A percentile compares a stretch with the other conserved stretches of the same genome.
Evolutionary conservation across 768 basidiomycete species (phyloP).

Genomic region (Russula emetica): DNA sequence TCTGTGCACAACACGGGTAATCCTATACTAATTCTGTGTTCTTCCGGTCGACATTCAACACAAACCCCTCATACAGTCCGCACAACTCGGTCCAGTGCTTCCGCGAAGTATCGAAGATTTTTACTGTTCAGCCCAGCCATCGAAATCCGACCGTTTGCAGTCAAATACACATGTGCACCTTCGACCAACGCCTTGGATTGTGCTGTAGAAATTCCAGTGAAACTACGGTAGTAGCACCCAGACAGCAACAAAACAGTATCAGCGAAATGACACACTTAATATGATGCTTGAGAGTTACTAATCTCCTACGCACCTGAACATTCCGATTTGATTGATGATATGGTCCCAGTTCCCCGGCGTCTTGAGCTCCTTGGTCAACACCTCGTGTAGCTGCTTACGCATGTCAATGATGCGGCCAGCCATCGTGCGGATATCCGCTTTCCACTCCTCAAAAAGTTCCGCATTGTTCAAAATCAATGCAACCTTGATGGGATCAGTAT

Average conservation of each 20-base stretch:
- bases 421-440: constrained; percentile 87
- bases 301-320: constrained; percentile 73
- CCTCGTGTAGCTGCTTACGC: constrained; percentile 71
- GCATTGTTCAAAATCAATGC: constrained; percentile 74
- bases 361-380: constrained; percentile 71
- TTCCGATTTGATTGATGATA: constrained; percentile 92
- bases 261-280: constrained; percentile 13
- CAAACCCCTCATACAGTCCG: constrained; percentile 36
- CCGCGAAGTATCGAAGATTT: constrained; percentile 76
- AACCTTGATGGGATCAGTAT: constrained; percentile 43
- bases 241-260: constrained; percentile 12
- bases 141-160: constrained; percentile 82
- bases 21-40: background rate
- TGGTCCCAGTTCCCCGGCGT: constrained; percentile 97
- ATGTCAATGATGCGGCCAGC: constrained; percentile 88
- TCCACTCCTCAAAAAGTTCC: constrained; percentile 83
- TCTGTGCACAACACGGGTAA: background rate
- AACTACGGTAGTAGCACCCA: constrained; percentile 43
- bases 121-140: constrained; percentile 87
- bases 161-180: constrained; percentile 80
- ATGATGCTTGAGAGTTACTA: no score
- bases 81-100: constrained; percentile 62
- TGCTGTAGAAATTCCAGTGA: constrained; percentile 68
- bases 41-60: no score
- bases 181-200: constrained; percentile 68